A percentile compares a stretch with the other conserved stretches of the same genome.
Evolutionary conservation across 768 basidiomycete species (phyloP).

Genomic region (Rhizopogon rudus): DNA sequence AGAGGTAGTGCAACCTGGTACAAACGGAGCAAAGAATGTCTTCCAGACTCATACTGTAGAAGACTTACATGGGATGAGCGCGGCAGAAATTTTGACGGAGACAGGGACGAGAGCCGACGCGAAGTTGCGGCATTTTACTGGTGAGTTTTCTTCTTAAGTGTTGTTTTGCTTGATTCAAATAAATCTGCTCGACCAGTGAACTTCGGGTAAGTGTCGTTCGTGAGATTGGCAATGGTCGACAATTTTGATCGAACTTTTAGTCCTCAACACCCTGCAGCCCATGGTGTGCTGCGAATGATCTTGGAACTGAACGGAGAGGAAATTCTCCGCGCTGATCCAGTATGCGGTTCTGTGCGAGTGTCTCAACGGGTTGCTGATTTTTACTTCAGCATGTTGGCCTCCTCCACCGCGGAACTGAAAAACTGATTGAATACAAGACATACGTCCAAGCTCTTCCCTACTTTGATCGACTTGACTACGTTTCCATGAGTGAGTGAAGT

Average conservation of each 20-base stretch:
- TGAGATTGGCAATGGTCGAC: neutral
- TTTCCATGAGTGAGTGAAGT: conserved; percentile 86
- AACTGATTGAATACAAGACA: conserved; percentile 98
- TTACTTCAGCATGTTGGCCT: conserved; percentile 82
- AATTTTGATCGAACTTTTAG: conserved; percentile 3
- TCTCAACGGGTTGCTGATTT: neutral
- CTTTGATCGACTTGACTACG: conserved; percentile 98
- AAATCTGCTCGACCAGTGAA: conserved; percentile 56
- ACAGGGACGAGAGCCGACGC: conserved; percentile 65
- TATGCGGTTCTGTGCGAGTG: conserved; percentile 28
- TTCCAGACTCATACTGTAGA: conserved; percentile 76
- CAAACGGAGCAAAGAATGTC: conserved; percentile 37
- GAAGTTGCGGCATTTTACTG: conserved; percentile 91
- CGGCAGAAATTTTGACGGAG: conserved; percentile 77
- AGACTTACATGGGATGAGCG: conserved; percentile 77
- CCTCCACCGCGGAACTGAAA: conserved; percentile 96
- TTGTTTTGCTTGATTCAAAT: conserved; percentile 7
- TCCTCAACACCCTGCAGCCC: conserved; percentile 98
- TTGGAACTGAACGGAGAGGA: conserved; percentile 97
- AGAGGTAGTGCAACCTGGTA: conserved; percentile 21
- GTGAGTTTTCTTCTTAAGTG: conserved; percentile 35
- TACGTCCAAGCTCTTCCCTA: conserved; percentile 97
- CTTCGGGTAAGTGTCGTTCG: conserved; percentile 59
- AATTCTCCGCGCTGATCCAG: conserved; percentile 82
- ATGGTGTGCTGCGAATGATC: conserved; percentile 97